Evolutionary conservation across 1,139 yeast species (phyloP).

Genomic region (Schwanniomyces etchellsii): DNA sequence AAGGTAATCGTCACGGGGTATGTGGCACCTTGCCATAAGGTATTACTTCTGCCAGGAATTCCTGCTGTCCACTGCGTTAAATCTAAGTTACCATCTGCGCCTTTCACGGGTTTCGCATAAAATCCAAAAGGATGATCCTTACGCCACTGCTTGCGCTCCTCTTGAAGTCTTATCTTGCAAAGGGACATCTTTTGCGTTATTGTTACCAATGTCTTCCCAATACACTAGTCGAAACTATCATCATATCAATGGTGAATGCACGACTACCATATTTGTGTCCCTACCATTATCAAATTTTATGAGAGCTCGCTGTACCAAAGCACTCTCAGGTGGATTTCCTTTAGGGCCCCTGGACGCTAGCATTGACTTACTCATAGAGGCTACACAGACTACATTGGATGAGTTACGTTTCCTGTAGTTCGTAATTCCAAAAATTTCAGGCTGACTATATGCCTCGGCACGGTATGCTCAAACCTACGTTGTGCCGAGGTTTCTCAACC

Average conservation of each 20-base stretch:
- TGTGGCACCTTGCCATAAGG: constrained; percentile 84
- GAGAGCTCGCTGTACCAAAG: no score
- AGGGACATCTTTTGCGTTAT: constrained; percentile 42
- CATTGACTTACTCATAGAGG: no score
- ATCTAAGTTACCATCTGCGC: constrained; percentile 75
- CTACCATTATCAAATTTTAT: background rate
- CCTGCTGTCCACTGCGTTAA: constrained; percentile 91
- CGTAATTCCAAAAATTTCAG: no score
- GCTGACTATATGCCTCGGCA: no score
- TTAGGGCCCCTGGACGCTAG: no score
- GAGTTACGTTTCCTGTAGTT: no score
- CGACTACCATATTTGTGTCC: background rate
- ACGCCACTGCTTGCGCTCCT: constrained; percentile 94
- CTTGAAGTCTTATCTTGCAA: constrained; percentile 76
- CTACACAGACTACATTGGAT: no score
- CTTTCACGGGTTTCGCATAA: constrained; percentile 81
- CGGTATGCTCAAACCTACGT: no score
- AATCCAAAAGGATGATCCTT: constrained; percentile 98
- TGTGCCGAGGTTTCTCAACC: no score
- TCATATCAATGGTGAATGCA: background rate
- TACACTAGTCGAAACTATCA: no score
- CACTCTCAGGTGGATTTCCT: no score
- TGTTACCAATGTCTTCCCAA: background rate
- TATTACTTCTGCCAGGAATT: constrained; percentile 84
- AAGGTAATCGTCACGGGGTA: constrained; percentile 82